Evolutionary conservation across 2,329 filamentous ascomycete species (phyloP), one percentile per base, ranked within the genome.

Genomic region (Aphanoascus verrucosus): DNA sequence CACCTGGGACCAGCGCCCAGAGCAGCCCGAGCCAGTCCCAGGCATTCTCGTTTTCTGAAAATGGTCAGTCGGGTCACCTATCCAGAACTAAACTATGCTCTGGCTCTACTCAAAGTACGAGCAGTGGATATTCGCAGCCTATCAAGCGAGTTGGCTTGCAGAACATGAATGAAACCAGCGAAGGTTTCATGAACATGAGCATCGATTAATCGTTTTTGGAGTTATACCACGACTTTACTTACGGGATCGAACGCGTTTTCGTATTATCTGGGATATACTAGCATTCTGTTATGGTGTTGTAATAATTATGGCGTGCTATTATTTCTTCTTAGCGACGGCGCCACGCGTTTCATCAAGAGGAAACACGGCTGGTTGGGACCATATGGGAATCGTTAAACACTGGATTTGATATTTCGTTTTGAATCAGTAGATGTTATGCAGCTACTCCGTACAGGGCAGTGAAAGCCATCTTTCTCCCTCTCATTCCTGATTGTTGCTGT

Each of bases 181-280:
- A 96, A 67, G 87, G 89, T 1, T 77, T 96, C 59, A 95, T 95
- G 85, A 89, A 91, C 63, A 93, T 97, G 86, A 95, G 87, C 68
- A 95, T 96, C 63, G 90, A 96, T 68, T 95, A 73, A 71, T 23
- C n/a, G 23, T 28, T 28, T 28, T 7, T 28, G 15, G 28, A n/a
- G 11, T 44, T 17, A 44, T 19, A 23, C 14, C 11, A 2, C 8
- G 15, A 12, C 5, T 23, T 23, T 44, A 14, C 9, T 9, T 44
- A 6, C 23, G 9, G 12, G 11, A 44, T 6, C 17, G 11, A 3
- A 5, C 19, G 7, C 23, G 12, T 20, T 20, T 20, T 19, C 11
- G 5, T 44, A 19, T 5, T 23, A 7, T 44, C 23, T 23, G 12
- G 41, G 17, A 17, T n/a, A 28, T 28, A 7, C 7, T 28, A 4